Percentiles rank a stretch among this genome's conserved stretches.
These are phyloP conservation scores for Chenopodium quinoa DNA, from an alignment of 148 eudicot species.

Conservation along the genomic window DNA sequence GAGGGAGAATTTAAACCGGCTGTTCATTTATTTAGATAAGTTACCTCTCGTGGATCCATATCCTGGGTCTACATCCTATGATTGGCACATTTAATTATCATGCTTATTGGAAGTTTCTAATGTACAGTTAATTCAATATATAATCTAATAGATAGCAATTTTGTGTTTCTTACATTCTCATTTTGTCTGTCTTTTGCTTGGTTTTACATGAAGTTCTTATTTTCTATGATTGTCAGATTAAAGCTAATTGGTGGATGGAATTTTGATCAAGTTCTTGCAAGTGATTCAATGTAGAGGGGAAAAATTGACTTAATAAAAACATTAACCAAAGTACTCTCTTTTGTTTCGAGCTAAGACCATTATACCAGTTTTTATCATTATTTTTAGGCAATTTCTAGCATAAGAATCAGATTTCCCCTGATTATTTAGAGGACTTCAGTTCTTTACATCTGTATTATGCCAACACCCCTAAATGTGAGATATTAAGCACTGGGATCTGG, in stretches of 20 bases:
- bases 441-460: neutral
- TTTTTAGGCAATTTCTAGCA: neutral
- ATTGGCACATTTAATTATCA: slow-evolving; percentile 25
- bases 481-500: neutral
- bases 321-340: neutral
- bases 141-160: slow-evolving; percentile 4
- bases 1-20: slow-evolving; percentile 59
- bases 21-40: slow-evolving; percentile 57
- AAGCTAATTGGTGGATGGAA: neutral
- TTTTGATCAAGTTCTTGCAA: neutral
- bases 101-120: neutral
- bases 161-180: slow-evolving; percentile 1
- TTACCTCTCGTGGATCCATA: slow-evolving; percentile 66
- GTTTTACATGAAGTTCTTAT: neutral
- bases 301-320: neutral
- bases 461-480: neutral
- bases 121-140: slow-evolving; percentile 23
- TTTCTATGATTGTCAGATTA: neutral
- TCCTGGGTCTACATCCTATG: slow-evolving; percentile 36
- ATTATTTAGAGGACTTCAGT: neutral
- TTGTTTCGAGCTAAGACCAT: neutral
- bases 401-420: neutral
- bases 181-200: neutral
- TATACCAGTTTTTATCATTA: neutral
- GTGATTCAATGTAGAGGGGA: neutral